Evolutionary conservation across 139 green algal genomes (phyloP).

Genomic region (Tetradesmus lagerheimii): DNA sequence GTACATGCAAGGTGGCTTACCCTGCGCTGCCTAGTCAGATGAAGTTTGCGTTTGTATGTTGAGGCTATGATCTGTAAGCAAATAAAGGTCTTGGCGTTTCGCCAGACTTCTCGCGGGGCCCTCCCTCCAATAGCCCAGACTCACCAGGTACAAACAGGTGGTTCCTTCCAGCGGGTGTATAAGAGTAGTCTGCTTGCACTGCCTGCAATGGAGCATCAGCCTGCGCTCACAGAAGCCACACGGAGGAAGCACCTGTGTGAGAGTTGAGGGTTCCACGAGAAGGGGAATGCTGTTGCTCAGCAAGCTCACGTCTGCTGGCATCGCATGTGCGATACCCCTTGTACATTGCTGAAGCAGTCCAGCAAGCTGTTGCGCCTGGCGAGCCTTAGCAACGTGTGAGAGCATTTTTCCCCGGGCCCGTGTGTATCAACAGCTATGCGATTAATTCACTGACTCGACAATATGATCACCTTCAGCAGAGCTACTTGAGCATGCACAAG

Average conservation of each 20-base stretch:
- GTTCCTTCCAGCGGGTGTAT: slow-evolving; percentile 87
- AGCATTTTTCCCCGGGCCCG: background rate
- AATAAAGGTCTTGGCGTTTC: background rate
- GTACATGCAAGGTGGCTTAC: background rate
- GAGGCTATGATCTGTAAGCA: background rate
- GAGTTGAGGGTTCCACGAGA: background rate
- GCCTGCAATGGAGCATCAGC: background rate
- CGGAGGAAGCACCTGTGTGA: background rate
- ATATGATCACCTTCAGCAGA: background rate
- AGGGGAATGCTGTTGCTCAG: background rate
- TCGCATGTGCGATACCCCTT: slow-evolving; percentile 21
- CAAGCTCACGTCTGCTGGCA: slow-evolving; percentile 16
- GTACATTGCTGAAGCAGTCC: slow-evolving; percentile 8
- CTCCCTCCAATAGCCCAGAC: background rate
- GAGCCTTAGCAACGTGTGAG: slow-evolving; percentile 8
- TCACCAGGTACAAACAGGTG: slow-evolving; percentile 95
- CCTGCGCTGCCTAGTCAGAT: background rate
- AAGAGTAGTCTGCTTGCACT: slow-evolving; percentile 68
- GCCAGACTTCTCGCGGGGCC: background rate
- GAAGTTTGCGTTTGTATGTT: background rate
- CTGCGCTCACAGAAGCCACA: background rate
- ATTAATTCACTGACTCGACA: background rate
- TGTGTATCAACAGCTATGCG: background rate
- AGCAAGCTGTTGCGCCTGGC: slow-evolving; percentile 13
- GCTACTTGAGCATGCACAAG: background rate